A percentile compares a stretch with the other conserved stretches of the same genome.
phyloP scores from a whole-genome alignment of 441 rosid genomes.

The Adansonia gregorii region DNA sequence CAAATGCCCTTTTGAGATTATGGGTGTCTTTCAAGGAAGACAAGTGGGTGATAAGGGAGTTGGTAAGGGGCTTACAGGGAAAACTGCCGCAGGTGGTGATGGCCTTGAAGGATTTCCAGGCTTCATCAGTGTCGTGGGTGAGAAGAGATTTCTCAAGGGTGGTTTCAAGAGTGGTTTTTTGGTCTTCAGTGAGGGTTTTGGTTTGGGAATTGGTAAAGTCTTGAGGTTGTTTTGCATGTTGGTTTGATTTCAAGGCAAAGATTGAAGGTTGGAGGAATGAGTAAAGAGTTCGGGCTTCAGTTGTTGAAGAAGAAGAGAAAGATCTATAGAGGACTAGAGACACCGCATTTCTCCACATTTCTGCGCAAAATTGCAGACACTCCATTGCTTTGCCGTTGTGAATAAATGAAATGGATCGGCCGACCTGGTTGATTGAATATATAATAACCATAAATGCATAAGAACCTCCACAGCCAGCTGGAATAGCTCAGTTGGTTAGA shows the following conservation, averaged over 20 bases:
- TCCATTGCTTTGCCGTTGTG: neutral
- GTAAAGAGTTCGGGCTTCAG: constrained; percentile 60
- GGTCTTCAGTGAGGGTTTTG: constrained; percentile 53
- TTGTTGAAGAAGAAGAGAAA: constrained; percentile 41
- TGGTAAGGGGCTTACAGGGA: constrained; percentile 64
- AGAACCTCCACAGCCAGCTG: too few species aligned
- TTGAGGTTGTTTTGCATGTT: constrained; percentile 35
- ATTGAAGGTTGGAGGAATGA: constrained; percentile 84
- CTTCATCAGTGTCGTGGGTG: constrained; percentile 59
- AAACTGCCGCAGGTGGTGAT: constrained; percentile 59
- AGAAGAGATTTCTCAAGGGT: constrained; percentile 63
- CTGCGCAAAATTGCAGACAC: neutral
- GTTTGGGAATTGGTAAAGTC: constrained; percentile 33
- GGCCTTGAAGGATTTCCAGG: constrained; percentile 87
- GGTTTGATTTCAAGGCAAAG: constrained; percentile 50
- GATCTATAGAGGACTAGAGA: constrained; percentile 35
- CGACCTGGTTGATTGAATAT: neutral
- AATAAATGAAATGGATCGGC: too few species aligned
- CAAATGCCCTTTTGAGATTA: constrained; percentile 91
- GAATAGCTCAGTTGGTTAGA: constrained; percentile 87
- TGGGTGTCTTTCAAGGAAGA: constrained; percentile 54
- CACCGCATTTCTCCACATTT: constrained; percentile 60
- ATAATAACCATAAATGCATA: too few species aligned
- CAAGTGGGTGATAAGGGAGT: constrained; percentile 71
- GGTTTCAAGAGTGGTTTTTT: constrained; percentile 53